phyloP scores from a whole-genome alignment of 169 alveolate genomes.

The Cryptosporidium meleagridis region DNA sequence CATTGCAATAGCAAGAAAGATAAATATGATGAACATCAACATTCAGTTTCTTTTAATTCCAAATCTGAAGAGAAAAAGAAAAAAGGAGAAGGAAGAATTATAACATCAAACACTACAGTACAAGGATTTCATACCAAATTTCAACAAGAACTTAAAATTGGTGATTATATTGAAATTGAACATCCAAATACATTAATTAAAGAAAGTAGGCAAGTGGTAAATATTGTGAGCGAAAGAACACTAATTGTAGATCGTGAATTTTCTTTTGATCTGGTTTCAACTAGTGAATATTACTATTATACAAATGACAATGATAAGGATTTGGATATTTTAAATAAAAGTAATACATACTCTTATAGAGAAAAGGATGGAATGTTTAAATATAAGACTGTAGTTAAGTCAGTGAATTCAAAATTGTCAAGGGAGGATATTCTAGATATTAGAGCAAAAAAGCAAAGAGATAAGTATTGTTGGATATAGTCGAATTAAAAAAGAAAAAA shows the following conservation, averaged over 20 bases:
- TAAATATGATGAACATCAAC: not conserved
- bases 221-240: constrained; percentile 75
- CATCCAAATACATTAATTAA: constrained; percentile 76
- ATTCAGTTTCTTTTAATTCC: not conserved
- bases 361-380: constrained; percentile 80
- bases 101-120: constrained; percentile 67
- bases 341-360: constrained; percentile 63
- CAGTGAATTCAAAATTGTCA: constrained; percentile 64
- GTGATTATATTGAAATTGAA: constrained; percentile 73
- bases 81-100: constrained; percentile 77
- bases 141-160: constrained; percentile 74
- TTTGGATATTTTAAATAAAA: constrained; percentile 13
- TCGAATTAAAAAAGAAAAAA: not conserved
- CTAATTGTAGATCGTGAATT: constrained; percentile 72
- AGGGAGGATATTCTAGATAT: constrained; percentile 81
- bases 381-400: constrained; percentile 68
- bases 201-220: constrained; percentile 57
- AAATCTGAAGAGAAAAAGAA: constrained; percentile 1
- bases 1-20: not conserved
- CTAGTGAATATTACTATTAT: constrained; percentile 66
- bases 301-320: constrained; percentile 34
- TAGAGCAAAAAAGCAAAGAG: constrained; percentile 81
- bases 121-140: constrained; percentile 81
- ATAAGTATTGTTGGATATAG: constrained; percentile 83
- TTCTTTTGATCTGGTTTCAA: constrained; percentile 76